Base-by-base conservation (phyloP, 129 eudicot genomes). In the Flaveria ramosissima region DNA sequence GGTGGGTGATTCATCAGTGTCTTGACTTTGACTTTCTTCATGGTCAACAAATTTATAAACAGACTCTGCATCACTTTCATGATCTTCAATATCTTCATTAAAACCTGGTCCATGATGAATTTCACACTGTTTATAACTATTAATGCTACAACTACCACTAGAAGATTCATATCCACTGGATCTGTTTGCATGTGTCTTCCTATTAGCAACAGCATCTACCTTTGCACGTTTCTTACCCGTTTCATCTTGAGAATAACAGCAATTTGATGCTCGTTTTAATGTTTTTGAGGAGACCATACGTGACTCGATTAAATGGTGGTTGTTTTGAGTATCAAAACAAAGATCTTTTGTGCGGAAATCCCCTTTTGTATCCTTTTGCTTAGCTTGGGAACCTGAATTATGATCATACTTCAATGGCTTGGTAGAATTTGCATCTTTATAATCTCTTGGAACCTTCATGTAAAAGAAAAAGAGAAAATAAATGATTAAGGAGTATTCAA, bases 41-140 rank as follows among this genome's bases (percentile, higher is more conserved):
- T 32, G 21, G 26, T 48, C 48, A 53, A 68, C 76, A 63, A 72
- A 43, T 24, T 73, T 81, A 79, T 81, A 78, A 70, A 47, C 46
- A 61, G 90, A 92, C 82, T 90, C 96, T 42, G 92, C 96, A 86
- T 85, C 95, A 84, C 96, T 92, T 17, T 72, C 83, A 73, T 81
- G 59, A 77, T 57, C 57, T 71, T 81, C 89, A 26, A 76, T 73
- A 46, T 71, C 84, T 79, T 83, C 86, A 74, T 74, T 64, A 21
- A 74, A 68, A 81, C 71, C 77, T 14, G 82, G 61, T 77, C 36
- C 71, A 77, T 26, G 50, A 84, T 68, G 62, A 21, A 71, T 68
- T 42, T 78, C 70, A 68, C 72, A 80, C 46, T 68, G 81, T 20
- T 81, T 72, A 70, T n/a, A n/a, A n/a, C 80, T 67, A 73, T 71